Conservation (phyloP, 176 grass and related monocot species). For the Juncus effusus region DNA sequence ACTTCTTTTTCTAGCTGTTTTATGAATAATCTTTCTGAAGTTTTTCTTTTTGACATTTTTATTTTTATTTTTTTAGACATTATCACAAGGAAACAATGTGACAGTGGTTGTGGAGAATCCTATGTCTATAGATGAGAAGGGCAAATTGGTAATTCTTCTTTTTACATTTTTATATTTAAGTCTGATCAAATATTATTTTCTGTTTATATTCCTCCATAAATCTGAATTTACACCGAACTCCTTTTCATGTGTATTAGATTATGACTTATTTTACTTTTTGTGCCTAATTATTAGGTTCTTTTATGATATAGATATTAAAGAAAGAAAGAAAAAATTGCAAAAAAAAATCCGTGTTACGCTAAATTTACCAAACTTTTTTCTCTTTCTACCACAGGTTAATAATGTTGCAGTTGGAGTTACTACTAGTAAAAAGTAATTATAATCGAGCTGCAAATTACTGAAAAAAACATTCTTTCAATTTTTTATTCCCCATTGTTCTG, state of each 20-base stretch:
- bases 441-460: conserved; percentile 1
- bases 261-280: too few species aligned
- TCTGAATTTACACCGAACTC: background rate
- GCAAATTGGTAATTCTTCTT: conserved; percentile 59
- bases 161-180: background rate
- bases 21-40: background rate
- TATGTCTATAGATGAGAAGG: conserved; percentile 78
- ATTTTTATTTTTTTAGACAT: conserved; percentile 25
- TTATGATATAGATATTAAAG: too few species aligned
- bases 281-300: too few species aligned
- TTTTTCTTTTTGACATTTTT: conserved; percentile 16
- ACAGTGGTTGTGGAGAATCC: conserved; percentile 94
- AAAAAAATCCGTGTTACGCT: too few species aligned
- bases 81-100: conserved; percentile 37
- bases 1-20: too few species aligned
- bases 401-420: conserved; percentile 68
- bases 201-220: background rate
- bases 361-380: background rate
- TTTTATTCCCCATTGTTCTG: conserved; percentile 11
- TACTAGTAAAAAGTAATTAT: conserved; percentile 38
- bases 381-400: conserved; percentile 46
- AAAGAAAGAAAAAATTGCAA: too few species aligned
- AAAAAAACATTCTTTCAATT: background rate
- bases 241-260: background rate
- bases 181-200: background rate